Evolutionary conservation across 352 stramenopile genomes (phyloP), one percentile per base, ranked within the genome.

Genomic region (Vaucheria bursata): DNA sequence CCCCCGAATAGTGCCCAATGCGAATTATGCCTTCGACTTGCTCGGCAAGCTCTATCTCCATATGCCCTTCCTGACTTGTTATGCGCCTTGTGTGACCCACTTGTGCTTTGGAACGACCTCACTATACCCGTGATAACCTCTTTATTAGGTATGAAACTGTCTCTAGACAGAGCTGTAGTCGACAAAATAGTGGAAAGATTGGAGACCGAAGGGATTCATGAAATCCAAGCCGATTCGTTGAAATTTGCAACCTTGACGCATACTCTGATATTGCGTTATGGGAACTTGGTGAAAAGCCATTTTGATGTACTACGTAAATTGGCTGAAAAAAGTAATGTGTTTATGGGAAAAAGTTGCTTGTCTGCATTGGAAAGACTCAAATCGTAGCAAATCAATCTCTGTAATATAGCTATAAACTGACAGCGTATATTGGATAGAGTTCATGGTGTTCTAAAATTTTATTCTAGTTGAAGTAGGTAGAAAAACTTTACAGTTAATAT

Each of bases 221-320:
- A 12, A 18, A 25, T 18, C 12, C 45, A 59, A 25, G 12, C 12
- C 45, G 78, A 75, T 52, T 81, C 76, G 5, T 71, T 81, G 1
- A 81, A 81, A 49, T 81, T 81, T 18, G 75, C 76, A 37, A 81
- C 76, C 18, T 40, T 81, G 33, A 32, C 78, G 33, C 76, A 81
- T 39, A 72, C 32, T 37, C 45, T 81, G 50, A 72, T 79, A 72
- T 73, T 50, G 7, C 37, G 68, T 35, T 81, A 78, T 64, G 76
- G 76, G 18, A 70, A 70, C 7, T 72, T 79, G 49, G 36, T 70
- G 25, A 75, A 75, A 64, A 34, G 53, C 38, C 59, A 73, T 40
- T 34, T 70, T 29, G 31, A 49, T n/a, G 37, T 33, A 5, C 40
- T 81, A 29, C 49, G 35, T 38, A 32, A 49, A 33, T 53, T 59